Evolutionary conservation across 495 filamentous ascomycete genomes (phyloP).

Genomic region (Lentithecium fluviatile): DNA sequence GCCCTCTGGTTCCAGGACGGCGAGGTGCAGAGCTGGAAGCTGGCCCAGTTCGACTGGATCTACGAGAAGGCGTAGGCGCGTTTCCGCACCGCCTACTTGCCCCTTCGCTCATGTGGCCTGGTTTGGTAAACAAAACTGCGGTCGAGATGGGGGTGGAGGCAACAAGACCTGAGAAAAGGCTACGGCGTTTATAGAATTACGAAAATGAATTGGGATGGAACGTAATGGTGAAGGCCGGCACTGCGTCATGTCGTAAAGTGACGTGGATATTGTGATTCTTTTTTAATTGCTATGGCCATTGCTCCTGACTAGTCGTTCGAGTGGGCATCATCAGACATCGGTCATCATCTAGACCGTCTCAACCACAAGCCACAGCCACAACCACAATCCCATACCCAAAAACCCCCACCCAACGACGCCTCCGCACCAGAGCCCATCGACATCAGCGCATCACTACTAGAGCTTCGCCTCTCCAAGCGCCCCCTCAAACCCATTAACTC

Average conservation of each 20-base stretch:
- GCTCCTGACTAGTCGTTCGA: no score
- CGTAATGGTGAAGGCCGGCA: background rate
- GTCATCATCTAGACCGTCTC: no score
- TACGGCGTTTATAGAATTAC: background rate
- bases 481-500: background rate
- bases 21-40: slow-evolving; percentile 79
- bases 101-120: background rate
- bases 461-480: background rate
- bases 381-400: no score
- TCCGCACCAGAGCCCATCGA: background rate
- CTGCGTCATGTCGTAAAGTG: background rate
- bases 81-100: background rate
- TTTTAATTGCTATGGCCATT: no score
- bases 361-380: no score
- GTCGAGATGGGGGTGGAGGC: background rate
- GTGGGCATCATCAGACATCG: no score
- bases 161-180: background rate
- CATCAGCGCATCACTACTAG: background rate
- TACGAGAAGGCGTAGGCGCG: slow-evolving; percentile 70
- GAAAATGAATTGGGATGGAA: background rate
- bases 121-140: background rate
- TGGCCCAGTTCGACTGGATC: slow-evolving; percentile 80
- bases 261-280: background rate
- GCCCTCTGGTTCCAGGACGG: slow-evolving; percentile 89
- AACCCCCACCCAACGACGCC: no score